Conservation (phyloP, 805 yeast genomes). For the Teunomyces stri region DNA sequence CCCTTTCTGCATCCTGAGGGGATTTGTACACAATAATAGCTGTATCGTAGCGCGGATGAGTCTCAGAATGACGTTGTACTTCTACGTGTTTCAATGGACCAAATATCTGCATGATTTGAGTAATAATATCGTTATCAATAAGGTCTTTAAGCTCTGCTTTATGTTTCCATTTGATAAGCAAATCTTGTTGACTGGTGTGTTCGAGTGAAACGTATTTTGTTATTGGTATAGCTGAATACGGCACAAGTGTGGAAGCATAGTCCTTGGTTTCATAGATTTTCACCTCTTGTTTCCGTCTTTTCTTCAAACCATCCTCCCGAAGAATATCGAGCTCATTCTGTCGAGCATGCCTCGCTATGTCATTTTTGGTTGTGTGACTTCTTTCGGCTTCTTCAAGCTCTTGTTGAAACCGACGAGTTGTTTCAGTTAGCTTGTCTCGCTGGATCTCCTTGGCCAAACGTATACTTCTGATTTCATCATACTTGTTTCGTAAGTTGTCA, state of each 20-base stretch:
- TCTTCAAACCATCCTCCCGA: constrained; percentile 26
- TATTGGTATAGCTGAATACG: constrained; percentile 19
- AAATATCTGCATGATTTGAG: constrained; percentile 44
- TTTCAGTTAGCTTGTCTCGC: constrained; percentile 16
- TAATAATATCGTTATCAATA: constrained; percentile 31
- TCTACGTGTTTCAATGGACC: constrained; percentile 31
- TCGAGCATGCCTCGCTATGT: not conserved
- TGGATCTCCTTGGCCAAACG: constrained; percentile 9
- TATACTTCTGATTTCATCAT: constrained; percentile 27
- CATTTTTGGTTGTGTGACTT: not conserved
- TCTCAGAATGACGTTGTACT: constrained; percentile 4
- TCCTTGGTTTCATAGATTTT: not conserved
- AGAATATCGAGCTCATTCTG: constrained; percentile 14
- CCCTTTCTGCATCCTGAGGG: constrained; percentile 27
- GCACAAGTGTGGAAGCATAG: constrained; percentile 9
- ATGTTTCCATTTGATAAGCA: constrained; percentile 46
- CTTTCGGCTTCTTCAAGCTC: constrained; percentile 26
- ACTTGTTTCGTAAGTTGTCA: constrained; percentile 22
- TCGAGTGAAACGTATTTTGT: constrained; percentile 2
- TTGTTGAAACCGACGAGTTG: constrained; percentile 25
- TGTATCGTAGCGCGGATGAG: constrained; percentile 30
- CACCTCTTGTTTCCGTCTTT: constrained; percentile 24
- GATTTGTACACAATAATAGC: constrained; percentile 35
- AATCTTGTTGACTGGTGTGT: constrained; percentile 9
- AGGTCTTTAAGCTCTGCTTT: constrained; percentile 31